Evolutionary conservation across 2,329 filamentous ascomycete species (phyloP).

Genomic region (Triangularia setosa): DNA sequence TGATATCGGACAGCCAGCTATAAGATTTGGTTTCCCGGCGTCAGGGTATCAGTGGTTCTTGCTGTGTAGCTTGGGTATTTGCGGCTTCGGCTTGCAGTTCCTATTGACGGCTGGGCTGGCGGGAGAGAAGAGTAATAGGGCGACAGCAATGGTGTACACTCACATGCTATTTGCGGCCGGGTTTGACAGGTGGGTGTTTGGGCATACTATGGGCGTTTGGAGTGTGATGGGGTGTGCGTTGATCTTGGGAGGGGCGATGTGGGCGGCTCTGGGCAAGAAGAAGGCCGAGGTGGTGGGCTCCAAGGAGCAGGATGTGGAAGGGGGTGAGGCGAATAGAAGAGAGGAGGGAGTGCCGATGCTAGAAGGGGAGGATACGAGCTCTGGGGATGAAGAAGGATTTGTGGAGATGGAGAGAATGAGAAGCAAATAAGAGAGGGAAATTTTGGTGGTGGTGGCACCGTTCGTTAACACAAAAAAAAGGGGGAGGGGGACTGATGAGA

Average conservation of each 20-base stretch:
- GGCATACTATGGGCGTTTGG: slow-evolving; percentile 45
- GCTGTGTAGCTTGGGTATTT: slow-evolving; percentile 63
- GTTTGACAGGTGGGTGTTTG: slow-evolving; percentile 52
- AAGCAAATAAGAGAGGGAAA: neutral
- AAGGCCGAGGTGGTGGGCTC: slow-evolving; percentile 30
- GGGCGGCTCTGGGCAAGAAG: slow-evolving; percentile 45
- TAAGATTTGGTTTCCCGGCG: slow-evolving; percentile 42
- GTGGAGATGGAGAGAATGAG: slow-evolving; percentile 19
- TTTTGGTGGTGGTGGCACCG: neutral
- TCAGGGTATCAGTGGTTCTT: slow-evolving; percentile 58
- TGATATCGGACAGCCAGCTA: slow-evolving; percentile 42
- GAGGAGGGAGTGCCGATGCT: slow-evolving; percentile 39
- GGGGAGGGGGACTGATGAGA: neutral
- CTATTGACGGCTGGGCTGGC: slow-evolving; percentile 74
- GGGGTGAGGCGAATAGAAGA: slow-evolving; percentile 2
- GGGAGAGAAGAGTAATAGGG: slow-evolving; percentile 61
- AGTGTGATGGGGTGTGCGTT: slow-evolving; percentile 49
- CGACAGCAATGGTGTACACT: slow-evolving; percentile 56
- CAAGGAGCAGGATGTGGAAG: slow-evolving; percentile 32
- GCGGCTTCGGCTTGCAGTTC: slow-evolving; percentile 82
- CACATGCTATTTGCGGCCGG: slow-evolving; percentile 54
- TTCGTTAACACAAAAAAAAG: neutral
- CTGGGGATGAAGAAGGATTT: slow-evolving; percentile 24
- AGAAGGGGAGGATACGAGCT: slow-evolving; percentile 10
- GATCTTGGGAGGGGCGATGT: slow-evolving; percentile 51